These are phyloP conservation scores for Leavenworthia alabamica DNA, from an alignment of 345 rosid species.

Conservation along the genomic window DNA sequence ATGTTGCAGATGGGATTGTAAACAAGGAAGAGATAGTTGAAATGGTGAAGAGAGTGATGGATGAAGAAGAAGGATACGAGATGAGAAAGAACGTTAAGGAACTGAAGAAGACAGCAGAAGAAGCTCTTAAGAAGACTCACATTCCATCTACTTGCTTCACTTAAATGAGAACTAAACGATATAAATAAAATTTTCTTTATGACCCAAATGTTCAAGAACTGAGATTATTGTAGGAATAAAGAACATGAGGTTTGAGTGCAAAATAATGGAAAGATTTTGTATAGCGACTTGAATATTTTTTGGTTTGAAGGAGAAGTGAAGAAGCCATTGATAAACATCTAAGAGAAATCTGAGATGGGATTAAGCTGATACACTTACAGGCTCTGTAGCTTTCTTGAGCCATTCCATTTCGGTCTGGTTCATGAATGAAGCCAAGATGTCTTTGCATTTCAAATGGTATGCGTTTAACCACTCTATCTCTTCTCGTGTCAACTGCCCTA, in stretches of 20 bases:
- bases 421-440: slow-evolving; percentile 62
- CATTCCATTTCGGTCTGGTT: slow-evolving; percentile 63
- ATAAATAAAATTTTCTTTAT: background rate
- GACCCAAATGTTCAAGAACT: background rate
- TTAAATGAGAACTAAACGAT: background rate
- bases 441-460: slow-evolving; percentile 72
- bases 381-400: slow-evolving; percentile 86
- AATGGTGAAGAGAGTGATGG: slow-evolving; percentile 42
- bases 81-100: slow-evolving; percentile 29
- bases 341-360: background rate
- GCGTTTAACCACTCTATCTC: slow-evolving; percentile 74
- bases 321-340: slow-evolving; percentile 17
- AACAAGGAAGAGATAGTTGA: slow-evolving; percentile 36
- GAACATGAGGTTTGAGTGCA: slow-evolving; percentile 11
- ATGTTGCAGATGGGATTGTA: slow-evolving; percentile 17
- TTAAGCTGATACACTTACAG: slow-evolving; percentile 39
- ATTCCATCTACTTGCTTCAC: slow-evolving; percentile 12
- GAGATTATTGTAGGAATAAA: too few relatives aligned
- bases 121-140: slow-evolving; percentile 16
- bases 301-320: too few relatives aligned
- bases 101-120: slow-evolving; percentile 35
- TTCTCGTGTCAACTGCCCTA: slow-evolving; percentile 44
- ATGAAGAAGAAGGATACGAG: slow-evolving; percentile 30
- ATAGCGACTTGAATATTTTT: slow-evolving; percentile 2
- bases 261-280: background rate